phyloP scores from a whole-genome alignment of 768 basidiomycete genomes.

The Naematelia aurantialba region DNA sequence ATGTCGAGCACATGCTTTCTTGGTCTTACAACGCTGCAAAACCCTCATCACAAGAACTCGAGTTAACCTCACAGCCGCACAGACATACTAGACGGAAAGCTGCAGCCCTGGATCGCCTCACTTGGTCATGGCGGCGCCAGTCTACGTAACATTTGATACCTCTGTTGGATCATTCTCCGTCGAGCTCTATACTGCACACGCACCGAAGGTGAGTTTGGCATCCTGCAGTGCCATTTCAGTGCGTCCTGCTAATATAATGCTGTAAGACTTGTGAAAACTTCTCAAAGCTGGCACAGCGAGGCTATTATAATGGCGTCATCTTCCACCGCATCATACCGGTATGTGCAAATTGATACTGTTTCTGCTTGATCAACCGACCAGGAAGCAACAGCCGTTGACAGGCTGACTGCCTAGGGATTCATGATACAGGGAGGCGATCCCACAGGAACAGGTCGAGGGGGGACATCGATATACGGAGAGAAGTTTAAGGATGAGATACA shows the following conservation, averaged over 20 bases:
- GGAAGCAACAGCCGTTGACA: not conserved
- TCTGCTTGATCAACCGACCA: not conserved
- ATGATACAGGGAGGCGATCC: constrained; percentile 97
- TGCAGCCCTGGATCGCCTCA: not conserved
- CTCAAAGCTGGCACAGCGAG: constrained; percentile 78
- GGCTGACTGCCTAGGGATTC: constrained; percentile 66
- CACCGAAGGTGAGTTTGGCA: constrained; percentile 59
- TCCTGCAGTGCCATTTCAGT: not conserved
- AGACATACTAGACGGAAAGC: not conserved
- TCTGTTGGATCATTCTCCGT: constrained; percentile 60
- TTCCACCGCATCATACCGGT: constrained; percentile 92
- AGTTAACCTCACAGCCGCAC: not conserved
- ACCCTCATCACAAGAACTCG: no score
- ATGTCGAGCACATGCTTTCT: not conserved
- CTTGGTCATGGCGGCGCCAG: constrained; percentile 3
- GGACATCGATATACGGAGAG: constrained; percentile 52
- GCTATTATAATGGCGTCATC: constrained; percentile 84
- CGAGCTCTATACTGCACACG: constrained; percentile 90
- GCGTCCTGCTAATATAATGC: constrained; percentile 7
- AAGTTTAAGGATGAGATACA: constrained; percentile 87
- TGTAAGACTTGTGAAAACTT: constrained; percentile 96
- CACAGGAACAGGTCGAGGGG: constrained; percentile 86
- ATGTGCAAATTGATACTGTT: constrained; percentile 30
- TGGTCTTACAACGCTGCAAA: no score
- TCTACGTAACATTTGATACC: constrained; percentile 47